Conservation (phyloP, 164 flowering plant species). For the Dillenia turbinata region DNA sequence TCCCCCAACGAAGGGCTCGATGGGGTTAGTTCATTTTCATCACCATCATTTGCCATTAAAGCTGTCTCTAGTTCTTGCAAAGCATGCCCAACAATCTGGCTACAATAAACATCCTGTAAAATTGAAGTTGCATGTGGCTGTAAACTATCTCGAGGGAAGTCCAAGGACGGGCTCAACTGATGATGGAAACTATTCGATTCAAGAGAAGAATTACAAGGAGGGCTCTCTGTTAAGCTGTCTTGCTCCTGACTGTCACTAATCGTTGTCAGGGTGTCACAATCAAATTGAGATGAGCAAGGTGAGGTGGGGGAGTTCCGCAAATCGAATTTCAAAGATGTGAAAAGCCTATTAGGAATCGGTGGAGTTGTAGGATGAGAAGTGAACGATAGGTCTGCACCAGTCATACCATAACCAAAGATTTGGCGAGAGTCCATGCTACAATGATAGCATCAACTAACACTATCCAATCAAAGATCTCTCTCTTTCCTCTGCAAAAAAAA, state of each 20-base stretch:
- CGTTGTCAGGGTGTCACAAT: conserved; percentile 40
- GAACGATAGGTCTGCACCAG: conserved; percentile 32
- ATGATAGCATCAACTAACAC: conserved; percentile 15
- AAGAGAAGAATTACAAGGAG: conserved; percentile 47
- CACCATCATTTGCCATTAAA: conserved; percentile 66
- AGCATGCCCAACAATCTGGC: conserved; percentile 32
- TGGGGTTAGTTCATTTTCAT: conserved; percentile 27
- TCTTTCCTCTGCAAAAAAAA: conserved; percentile 2
- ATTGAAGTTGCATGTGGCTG: conserved; percentile 12
- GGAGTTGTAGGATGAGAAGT: conserved; percentile 32
- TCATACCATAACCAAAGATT: conserved; percentile 32
- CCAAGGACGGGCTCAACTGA: conserved; percentile 25
- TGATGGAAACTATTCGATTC: conserved; percentile 35
- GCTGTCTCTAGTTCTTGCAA: conserved; percentile 61
- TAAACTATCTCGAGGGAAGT: conserved; percentile 11
- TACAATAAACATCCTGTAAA: conserved; percentile 20
- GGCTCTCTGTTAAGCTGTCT: conserved; percentile 52
- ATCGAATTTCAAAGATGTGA: conserved; percentile 39
- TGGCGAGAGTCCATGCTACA: conserved; percentile 54
- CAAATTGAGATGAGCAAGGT: conserved; percentile 51
- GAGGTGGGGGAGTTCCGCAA: conserved; percentile 54
- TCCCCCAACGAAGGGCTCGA: conserved; percentile 26
- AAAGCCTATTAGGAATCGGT: conserved; percentile 28
- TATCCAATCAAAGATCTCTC: too few relatives aligned
- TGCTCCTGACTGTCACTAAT: conserved; percentile 60